Base-by-base conservation (phyloP, 768 basidiomycete genomes). In the Lactarius indigo region DNA sequence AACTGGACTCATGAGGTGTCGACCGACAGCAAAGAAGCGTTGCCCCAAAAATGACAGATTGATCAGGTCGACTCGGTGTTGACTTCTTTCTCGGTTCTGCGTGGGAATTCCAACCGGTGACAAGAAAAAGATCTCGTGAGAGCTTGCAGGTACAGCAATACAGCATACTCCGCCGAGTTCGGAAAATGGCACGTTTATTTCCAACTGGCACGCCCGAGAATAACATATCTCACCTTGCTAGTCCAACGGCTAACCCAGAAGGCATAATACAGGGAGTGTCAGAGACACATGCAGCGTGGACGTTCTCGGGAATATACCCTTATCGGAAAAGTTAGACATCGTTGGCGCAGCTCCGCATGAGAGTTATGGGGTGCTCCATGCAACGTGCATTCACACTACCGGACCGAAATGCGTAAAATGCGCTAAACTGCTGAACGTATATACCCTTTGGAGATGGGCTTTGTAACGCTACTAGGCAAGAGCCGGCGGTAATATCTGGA, bases 261-360 rank as follows among this genome's bases (percentile, higher is more conserved):
- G 39, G 57, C 12, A 31, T 8, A 18, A 56, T 44, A n/a, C 52
- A n/a, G 44, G 52, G 12, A 37, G 35, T 37, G 33, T 35, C 33
- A 9, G 8, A 9, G 33, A 35, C 33, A 35, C 33, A 37, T 37
- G 12, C 35, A 37, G 12, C 12, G 35, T 30, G 12, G 57, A 26
- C 33, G 17, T 41, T 4, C 55, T 30, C 28, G 26, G 28, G 9
- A 56, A 17, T 30, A 54, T 28, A n/a, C 35, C 47, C 18, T 18
- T 41, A 37, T 50, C 65, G 15, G 37, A 39, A 39, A 57, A 50
- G 60, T 57, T 31, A 28, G 18, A 30, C 41, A 37, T 55, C 33
- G n/a, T 44, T 2, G 54, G 55, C 44, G 26, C 57, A 47, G 57
- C 57, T 44, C 56, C 57, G 17, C 58, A 56, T 64, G 66, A 52